Conservation (phyloP, 2,329 filamentous ascomycete genomes). For the Verticillium albo-atrum region DNA sequence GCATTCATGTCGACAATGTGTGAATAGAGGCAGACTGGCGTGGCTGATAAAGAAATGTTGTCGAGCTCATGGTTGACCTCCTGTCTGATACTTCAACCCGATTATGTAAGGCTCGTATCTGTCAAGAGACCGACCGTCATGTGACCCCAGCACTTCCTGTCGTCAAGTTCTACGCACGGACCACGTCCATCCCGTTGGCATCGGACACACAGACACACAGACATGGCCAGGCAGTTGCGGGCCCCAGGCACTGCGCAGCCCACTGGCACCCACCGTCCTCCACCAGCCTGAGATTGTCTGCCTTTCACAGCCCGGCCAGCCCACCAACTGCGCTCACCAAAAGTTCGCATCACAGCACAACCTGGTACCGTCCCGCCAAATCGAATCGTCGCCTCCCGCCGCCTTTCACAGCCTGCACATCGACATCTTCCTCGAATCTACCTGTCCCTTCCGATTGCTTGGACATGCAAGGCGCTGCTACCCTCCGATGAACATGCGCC, state of each 20-base stretch:
- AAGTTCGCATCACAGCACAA: neutral
- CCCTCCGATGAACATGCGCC: neutral
- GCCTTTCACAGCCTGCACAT: neutral
- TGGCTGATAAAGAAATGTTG: too few relatives aligned
- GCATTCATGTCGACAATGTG: neutral
- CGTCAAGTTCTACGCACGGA: neutral
- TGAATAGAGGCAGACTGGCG: neutral
- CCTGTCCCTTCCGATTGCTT: neutral
- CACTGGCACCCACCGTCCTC: neutral
- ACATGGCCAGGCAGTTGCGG: neutral
- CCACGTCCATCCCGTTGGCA: neutral
- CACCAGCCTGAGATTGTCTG: neutral
- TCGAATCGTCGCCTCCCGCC: neutral
- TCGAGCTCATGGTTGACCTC: too few relatives aligned
- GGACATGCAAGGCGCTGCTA: neutral
- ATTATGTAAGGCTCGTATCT: too few relatives aligned
- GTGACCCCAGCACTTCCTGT: neutral
- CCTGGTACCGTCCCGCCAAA: neutral
- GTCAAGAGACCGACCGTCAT: too few relatives aligned
- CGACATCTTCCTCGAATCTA: neutral
- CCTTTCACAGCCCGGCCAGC: neutral
- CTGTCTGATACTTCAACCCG: too few relatives aligned
- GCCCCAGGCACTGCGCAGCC: neutral
- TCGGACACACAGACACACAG: neutral
- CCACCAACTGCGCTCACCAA: neutral